A percentile compares a stretch with the other conserved stretches of the same genome.
Conservation (phyloP, 2,329 filamentous ascomycete genomes). For the Monosporascus sp. region DNA sequence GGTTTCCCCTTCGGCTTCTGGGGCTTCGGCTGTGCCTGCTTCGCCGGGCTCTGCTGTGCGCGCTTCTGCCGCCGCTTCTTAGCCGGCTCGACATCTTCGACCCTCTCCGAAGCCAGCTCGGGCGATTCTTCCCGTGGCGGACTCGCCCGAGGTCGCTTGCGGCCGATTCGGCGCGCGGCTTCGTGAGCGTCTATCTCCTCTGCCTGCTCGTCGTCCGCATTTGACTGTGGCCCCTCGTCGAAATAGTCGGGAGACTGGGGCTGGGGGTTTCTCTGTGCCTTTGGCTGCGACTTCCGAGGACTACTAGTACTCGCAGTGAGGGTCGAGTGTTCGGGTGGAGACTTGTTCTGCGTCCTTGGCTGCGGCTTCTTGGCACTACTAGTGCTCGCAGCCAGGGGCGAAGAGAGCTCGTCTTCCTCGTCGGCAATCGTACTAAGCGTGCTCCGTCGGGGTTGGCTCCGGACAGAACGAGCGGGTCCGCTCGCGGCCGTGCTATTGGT, state of each 20-base stretch:
- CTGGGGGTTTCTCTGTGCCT: conserved; percentile 3
- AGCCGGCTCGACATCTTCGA: conserved; percentile 27
- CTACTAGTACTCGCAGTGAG: conserved; percentile 23
- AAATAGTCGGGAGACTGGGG: not conserved
- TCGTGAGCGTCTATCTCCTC: conserved; percentile 40
- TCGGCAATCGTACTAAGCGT: conserved; percentile 11
- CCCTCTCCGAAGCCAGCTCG: conserved; percentile 33
- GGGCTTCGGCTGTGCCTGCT: conserved; percentile 34
- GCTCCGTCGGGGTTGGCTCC: conserved; percentile 15
- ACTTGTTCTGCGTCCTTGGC: conserved; percentile 15
- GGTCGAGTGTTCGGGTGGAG: conserved; percentile 10
- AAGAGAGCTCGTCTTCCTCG: conserved; percentile 19
- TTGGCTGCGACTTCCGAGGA: conserved; percentile 11
- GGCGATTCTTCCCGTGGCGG: conserved; percentile 32
- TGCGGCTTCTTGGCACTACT: conserved; percentile 20
- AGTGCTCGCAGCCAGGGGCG: conserved; percentile 23
- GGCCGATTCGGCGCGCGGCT: conserved; percentile 36
- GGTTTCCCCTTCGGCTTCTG: conserved; percentile 16
- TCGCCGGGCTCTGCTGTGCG: conserved; percentile 35
- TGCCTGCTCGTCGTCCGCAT: conserved; percentile 28
- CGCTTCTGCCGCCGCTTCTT: conserved; percentile 29
- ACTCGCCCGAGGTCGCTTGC: conserved; percentile 38
- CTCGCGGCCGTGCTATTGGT: conserved; percentile 15
- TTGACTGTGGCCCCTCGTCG: conserved; percentile 7
- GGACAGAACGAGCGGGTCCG: conserved; percentile 18